A percentile compares a stretch with the other conserved stretches of the same genome.
phyloP scores from a whole-genome alignment of 768 basidiomycete genomes.

The Hericium alpestre region DNA sequence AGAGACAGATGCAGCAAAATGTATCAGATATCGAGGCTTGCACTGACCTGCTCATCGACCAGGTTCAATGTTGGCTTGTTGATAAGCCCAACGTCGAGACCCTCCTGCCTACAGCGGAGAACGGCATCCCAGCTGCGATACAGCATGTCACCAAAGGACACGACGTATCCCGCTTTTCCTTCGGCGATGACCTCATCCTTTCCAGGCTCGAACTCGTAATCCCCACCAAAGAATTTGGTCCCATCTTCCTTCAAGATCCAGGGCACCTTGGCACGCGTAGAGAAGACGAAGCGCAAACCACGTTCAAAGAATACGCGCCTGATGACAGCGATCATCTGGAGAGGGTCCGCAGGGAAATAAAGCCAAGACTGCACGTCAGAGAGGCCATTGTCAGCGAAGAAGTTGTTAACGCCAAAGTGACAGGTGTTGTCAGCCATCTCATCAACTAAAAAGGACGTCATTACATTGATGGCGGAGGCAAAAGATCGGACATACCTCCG shows the following conservation, averaged over 20 bases:
- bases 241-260: constrained; percentile 76
- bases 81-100: constrained; percentile 73
- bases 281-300: constrained; percentile 79
- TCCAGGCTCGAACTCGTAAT: constrained; percentile 73
- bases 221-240: constrained; percentile 51
- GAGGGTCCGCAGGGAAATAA: constrained; percentile 81
- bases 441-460: constrained; percentile 6
- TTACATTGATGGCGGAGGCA: neutral
- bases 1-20: neutral
- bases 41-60: constrained; percentile 63
- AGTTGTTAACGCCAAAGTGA: constrained; percentile 70
- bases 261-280: constrained; percentile 82
- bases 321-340: constrained; percentile 73
- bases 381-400: constrained; percentile 85
- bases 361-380: constrained; percentile 68
- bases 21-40: neutral
- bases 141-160: constrained; percentile 81
- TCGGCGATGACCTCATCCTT: constrained; percentile 77
- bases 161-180: constrained; percentile 72
- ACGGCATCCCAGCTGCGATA: constrained; percentile 81
- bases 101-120: constrained; percentile 55
- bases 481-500: constrained; percentile 39
- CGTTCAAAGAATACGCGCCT: constrained; percentile 73
- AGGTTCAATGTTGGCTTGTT: constrained; percentile 80
- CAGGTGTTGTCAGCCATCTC: constrained; percentile 51